Evolutionary conservation across 345 rosid genomes (phyloP), one percentile per base, ranked within the genome.

Genomic region (Moringa oleifera): DNA sequence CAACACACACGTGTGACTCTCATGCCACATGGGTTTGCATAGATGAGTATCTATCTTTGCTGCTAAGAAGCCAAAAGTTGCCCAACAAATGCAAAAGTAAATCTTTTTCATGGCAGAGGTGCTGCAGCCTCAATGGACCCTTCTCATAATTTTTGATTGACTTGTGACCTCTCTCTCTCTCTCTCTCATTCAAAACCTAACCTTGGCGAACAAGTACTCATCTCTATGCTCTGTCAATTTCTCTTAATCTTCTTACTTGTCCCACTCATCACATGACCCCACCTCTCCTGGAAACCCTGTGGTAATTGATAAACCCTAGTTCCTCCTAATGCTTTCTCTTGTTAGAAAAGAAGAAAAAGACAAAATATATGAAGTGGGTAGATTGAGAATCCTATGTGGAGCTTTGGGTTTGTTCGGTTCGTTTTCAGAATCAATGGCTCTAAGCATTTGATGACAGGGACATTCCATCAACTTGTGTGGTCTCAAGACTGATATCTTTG

Each of bases 341-440:
- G 68, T 33, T 67, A 64, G 66, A 67, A 63, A 72, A 71, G 59
- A 67, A 73, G 62, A 66, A 65, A 70, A 62, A 54, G 66, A 58
- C 63, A 59, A 55, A 69, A 61, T 46, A 52, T 36, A n/a, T 13
- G 64, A 54, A 65, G 73, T 65, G 77, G 11, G 64, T 67, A 51
- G 67, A 57, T 61, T 62, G 66, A 76, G 83, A 81, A 84, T 84
- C 84, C 89, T 64, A 81, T 81, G 89, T 69, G 82, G 75, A 72
- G 63, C 57, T 72, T 74, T n/a, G n/a, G n/a, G 67, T 70, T 68
- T 65, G 63, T 57, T n/a, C n/a, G n/a, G n/a, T 70, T 61, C 49
- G 53, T 61, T 49, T 23, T 51, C 5, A 54, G 11, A 47, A 61
- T n/a, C 15, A n/a, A 45, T 13, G 4, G 57, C 61, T 71, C 49